A percentile compares a stretch with the other conserved stretches of the same genome.
phyloP scores from a whole-genome alignment of 352 stramenopile genomes.

The Plasmopara halstedii region DNA sequence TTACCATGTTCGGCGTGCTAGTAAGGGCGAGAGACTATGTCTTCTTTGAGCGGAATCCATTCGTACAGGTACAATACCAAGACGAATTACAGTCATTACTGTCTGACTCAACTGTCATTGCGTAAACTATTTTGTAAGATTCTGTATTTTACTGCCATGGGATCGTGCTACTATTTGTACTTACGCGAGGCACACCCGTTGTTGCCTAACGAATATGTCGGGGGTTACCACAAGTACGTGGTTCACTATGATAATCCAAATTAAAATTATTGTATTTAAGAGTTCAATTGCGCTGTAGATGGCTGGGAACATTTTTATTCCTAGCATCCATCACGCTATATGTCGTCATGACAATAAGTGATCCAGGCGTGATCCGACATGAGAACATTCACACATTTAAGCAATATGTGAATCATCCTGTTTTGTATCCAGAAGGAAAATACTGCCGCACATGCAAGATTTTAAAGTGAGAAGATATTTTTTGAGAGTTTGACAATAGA shows the following conservation, averaged over 20 bases:
- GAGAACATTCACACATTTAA: constrained; percentile 43
- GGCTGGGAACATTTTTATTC: constrained; percentile 44
- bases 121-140: constrained; percentile 27
- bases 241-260: neutral
- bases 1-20: constrained; percentile 18
- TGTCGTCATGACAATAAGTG: constrained; percentile 50
- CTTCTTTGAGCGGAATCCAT: constrained; percentile 54
- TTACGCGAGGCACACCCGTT: constrained; percentile 50
- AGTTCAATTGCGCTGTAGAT: constrained; percentile 16
- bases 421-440: constrained; percentile 74
- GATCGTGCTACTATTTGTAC: constrained; percentile 59
- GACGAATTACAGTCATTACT: neutral
- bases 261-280: neutral
- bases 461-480: constrained; percentile 44
- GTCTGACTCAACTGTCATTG: neutral
- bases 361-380: constrained; percentile 66
- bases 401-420: constrained; percentile 67
- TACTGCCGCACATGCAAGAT: constrained; percentile 85
- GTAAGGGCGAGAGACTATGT: constrained; percentile 46
- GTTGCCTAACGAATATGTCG: constrained; percentile 58
- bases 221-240: constrained; percentile 52
- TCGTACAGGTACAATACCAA: constrained; percentile 43
- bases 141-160: constrained; percentile 73
- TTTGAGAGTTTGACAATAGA: neutral
- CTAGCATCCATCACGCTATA: constrained; percentile 54